Evolutionary conservation across 169 alveolate species (phyloP).

Genomic region (Eimeria acervulina): DNA sequence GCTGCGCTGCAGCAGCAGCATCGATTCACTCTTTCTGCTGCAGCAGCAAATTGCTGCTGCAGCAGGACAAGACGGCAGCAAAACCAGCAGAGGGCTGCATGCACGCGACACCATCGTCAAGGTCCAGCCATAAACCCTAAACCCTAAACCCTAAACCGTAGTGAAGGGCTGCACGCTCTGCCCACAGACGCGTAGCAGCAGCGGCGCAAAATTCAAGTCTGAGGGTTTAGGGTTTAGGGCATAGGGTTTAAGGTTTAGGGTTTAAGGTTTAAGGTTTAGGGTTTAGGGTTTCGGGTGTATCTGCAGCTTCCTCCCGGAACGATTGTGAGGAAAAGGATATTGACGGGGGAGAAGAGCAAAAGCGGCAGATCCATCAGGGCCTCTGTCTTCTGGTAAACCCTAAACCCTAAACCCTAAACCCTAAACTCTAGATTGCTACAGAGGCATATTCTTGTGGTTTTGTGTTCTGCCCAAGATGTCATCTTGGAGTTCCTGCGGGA

Average conservation of each 20-base stretch:
- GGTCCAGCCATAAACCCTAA: constrained; percentile 5
- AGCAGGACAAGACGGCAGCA: constrained; percentile 78
- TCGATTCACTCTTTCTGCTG: constrained; percentile 28
- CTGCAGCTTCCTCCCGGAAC: constrained; percentile 85
- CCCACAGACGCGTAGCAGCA: no score
- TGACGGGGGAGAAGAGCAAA: constrained; percentile 73
- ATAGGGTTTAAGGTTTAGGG: background rate
- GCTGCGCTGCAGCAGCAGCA: constrained; percentile 33
- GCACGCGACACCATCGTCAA: constrained; percentile 43
- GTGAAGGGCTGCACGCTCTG: no score
- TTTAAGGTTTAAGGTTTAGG: background rate
- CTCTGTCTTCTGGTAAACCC: constrained; percentile 80
- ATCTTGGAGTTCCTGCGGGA: no score
- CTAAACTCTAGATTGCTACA: background rate
- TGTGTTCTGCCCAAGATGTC: background rate
- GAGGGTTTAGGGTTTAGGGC: background rate
- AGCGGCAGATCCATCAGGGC: constrained; percentile 75
- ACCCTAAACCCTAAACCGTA: constrained; percentile 11
- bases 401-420: background rate
- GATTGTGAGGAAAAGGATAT: constrained; percentile 81
- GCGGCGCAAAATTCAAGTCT: background rate
- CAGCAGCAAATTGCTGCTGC: no score
- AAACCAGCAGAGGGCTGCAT: constrained; percentile 78
- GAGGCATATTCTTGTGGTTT: no score
- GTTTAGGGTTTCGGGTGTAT: background rate